Base-by-base conservation (phyloP, 164 flowering plant species). In the Nelumbo lutea region DNA sequence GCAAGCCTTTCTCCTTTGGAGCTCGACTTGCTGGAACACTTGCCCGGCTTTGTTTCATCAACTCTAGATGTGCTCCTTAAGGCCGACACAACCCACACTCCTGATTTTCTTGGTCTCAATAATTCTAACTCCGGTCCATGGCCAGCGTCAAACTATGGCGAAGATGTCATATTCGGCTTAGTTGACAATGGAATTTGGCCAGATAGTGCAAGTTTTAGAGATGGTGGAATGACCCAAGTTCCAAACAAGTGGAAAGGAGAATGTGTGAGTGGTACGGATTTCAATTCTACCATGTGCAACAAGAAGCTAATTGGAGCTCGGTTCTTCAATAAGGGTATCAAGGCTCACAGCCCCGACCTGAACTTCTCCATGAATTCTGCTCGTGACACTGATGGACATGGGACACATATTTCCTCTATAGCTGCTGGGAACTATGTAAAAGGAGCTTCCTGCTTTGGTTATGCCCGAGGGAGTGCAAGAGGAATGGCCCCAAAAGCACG, bases 151-250 rank as follows among this genome's bases (percentile, higher is more conserved):
- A 72, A 78, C 40, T 83, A 65, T 48, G 95, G 91, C 38, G 50
- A 77, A 56, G 90, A 79, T 50, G 82, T 88, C 45, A 86, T 89
- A n/a, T 77, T 91, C 42, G 95, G 97, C 39, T 11, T 91, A 51
- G 70, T 91, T 2, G 97, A 91, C 68, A 76, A 86, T 3, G 95
- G 97, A 8, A 50, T 91, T 43, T 13, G 93, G 95, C 95, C 95
- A 0, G 93, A 89, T 72, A 83, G 83, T 52, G 67, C 50, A 3
- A 86, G 97, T 81, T 88, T 75, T 68, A 79, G 67, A 0, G 92
- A 88, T 39, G 64, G 75, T 9, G 93, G 92, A 0, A 79, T 91
- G 85, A 5, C 75, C 0, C 59, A 73, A 2, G 50, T 87, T 8
- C 91, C 91, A 10, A 27, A 27, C 27, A 27, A 77, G 66, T 89